A percentile compares a stretch with the other conserved stretches of the same genome.
phyloP scores from a whole-genome alignment of 2,329 filamentous ascomycete species.

The Aspergillus luchuensis region DNA sequence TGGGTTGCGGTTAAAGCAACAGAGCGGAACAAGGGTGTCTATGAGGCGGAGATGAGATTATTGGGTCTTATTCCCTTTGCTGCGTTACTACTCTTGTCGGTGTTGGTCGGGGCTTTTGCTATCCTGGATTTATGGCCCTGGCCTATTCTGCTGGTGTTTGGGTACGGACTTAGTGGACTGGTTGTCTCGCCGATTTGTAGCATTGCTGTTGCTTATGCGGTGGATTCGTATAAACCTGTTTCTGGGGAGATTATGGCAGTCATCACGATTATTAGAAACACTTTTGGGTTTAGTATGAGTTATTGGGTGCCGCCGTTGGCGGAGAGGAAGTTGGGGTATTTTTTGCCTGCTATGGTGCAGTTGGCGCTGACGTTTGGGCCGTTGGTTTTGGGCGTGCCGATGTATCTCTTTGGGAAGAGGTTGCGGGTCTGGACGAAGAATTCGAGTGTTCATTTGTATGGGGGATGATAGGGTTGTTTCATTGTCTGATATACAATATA shows the following conservation, averaged over 20 bases:
- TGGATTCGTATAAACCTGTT: constrained; percentile 11
- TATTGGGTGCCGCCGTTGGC: constrained; percentile 5
- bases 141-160: constrained; percentile 4
- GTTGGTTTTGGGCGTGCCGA: neutral
- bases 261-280: constrained; percentile 9
- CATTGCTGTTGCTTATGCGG: constrained; percentile 8
- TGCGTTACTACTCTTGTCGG: neutral
- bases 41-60: constrained; percentile 11
- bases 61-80: constrained; percentile 2
- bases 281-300: constrained; percentile 10
- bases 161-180: constrained; percentile 3
- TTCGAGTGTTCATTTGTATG: neutral
- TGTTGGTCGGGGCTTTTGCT: neutral
- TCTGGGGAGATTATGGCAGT: constrained; percentile 11
- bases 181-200: constrained; percentile 1
- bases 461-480: fast-evolving
- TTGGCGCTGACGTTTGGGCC: constrained; percentile 5
- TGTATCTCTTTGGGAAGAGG: constrained; percentile 5
- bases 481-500: too few species aligned
- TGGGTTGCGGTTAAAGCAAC: neutral
- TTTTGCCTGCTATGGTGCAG: constrained; percentile 5
- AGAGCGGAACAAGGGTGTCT: neutral
- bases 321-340: neutral
- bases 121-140: neutral
- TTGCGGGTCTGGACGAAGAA: neutral